Evolutionary conservation across 2,329 filamentous ascomycete genomes (phyloP).

Genomic region (Geosmithia flava): DNA sequence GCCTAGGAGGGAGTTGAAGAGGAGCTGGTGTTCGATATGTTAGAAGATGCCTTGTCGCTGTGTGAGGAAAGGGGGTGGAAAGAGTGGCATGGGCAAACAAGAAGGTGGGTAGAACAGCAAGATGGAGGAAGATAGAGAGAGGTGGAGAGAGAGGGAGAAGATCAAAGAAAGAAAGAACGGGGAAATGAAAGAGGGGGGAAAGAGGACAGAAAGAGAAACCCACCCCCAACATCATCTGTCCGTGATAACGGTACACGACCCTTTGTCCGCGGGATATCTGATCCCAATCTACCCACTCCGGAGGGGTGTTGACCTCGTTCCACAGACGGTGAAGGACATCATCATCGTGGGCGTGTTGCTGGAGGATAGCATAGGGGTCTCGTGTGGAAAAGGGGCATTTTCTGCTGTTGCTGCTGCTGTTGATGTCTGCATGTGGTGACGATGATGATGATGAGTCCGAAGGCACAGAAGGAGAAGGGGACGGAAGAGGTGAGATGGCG

Average conservation of each 20-base stretch:
- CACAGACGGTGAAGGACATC: constrained; percentile 45
- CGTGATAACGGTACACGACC: constrained; percentile 66
- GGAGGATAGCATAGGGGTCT: constrained; percentile 53
- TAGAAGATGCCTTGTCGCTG: too few relatives aligned
- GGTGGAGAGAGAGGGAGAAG: too few relatives aligned
- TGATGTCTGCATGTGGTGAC: too few relatives aligned
- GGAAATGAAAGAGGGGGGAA: too few relatives aligned
- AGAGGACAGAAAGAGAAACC: constrained; percentile 5
- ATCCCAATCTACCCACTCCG: constrained; percentile 67
- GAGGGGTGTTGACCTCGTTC: constrained; percentile 53
- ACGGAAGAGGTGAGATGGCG: constrained; percentile 31
- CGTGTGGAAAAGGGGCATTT: constrained; percentile 12
- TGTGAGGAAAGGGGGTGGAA: too few relatives aligned
- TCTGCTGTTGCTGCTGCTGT: not conserved
- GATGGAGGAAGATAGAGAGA: too few relatives aligned
- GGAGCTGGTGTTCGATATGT: constrained; percentile 22
- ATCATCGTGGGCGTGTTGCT: constrained; percentile 43
- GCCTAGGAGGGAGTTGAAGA: constrained; percentile 54
- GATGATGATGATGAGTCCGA: not conserved
- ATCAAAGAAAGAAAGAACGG: too few relatives aligned
- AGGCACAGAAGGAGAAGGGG: not conserved
- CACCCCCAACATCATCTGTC: constrained; percentile 48
- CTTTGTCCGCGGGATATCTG: constrained; percentile 64
- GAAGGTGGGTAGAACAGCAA: too few relatives aligned
- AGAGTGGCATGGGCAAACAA: too few relatives aligned